These are phyloP conservation scores for Symbiotaphrina buchneri DNA, from an alignment of 495 filamentous ascomycete genomes.

Conservation along the genomic window DNA sequence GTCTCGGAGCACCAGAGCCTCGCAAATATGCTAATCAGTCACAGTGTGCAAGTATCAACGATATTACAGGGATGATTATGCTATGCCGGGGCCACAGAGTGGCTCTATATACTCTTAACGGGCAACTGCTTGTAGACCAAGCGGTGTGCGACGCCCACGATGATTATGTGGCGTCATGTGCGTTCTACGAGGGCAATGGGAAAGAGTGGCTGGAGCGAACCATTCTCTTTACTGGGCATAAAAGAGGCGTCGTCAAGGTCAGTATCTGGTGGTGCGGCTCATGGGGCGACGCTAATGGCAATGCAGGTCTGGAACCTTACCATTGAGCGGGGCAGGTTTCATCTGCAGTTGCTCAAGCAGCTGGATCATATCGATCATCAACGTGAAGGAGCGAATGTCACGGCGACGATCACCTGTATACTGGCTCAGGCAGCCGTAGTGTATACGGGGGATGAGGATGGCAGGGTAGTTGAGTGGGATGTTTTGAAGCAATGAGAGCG, in stretches of 20 bases:
- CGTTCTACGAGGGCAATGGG: constrained; percentile 79
- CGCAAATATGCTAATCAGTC: too few species aligned
- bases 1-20: too few species aligned
- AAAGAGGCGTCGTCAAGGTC: constrained; percentile 60
- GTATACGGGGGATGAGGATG: constrained; percentile 84
- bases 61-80: constrained; percentile 71
- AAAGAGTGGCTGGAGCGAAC: constrained; percentile 86
- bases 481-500: too few species aligned
- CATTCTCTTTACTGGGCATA: constrained; percentile 74
- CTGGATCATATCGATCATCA: constrained; percentile 66
- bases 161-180: constrained; percentile 54
- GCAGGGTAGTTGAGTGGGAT: constrained; percentile 67
- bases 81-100: constrained; percentile 54
- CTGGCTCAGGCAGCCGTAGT: constrained; percentile 62
- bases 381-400: constrained; percentile 53
- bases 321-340: constrained; percentile 26
- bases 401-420: constrained; percentile 70
- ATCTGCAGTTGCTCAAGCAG: constrained; percentile 42
- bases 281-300: too few species aligned
- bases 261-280: background rate
- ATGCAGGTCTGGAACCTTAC: constrained; percentile 30
- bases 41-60: constrained; percentile 68
- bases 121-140: constrained; percentile 57
- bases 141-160: constrained; percentile 38
- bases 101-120: constrained; percentile 75